Conservation (phyloP, 345 rosid species). For the Xanthoceras sorbifolium region DNA sequence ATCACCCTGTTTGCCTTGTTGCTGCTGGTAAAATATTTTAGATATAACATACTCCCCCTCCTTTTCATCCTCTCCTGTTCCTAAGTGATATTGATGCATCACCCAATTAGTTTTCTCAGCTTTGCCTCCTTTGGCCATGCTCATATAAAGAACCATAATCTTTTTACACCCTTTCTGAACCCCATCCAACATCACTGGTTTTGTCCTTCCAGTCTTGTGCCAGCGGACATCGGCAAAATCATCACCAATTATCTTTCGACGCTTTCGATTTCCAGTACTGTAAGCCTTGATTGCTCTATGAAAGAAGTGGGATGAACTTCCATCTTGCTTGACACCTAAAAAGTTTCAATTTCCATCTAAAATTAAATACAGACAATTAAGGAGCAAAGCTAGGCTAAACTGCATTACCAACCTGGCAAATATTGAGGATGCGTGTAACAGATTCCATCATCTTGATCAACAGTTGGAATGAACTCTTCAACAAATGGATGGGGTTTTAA, state of each 20-base stretch:
- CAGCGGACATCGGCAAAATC: conserved; percentile 87
- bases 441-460: conserved; percentile 84
- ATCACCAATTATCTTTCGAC: conserved; percentile 83
- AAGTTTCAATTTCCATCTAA: neutral
- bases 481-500: conserved; percentile 71
- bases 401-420: conserved; percentile 64
- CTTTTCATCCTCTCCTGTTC: conserved; percentile 85
- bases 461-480: conserved; percentile 78
- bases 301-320: conserved; percentile 78
- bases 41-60: conserved; percentile 85
- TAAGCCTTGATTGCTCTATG: conserved; percentile 89
- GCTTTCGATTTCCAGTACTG: conserved; percentile 88
- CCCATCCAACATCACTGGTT: conserved; percentile 77
- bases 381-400: conserved; percentile 11
- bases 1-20: conserved; percentile 53
- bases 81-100: conserved; percentile 98
- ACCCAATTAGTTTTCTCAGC: conserved; percentile 90
- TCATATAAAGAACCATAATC: conserved; percentile 84
- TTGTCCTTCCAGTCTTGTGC: conserved; percentile 96
- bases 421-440: conserved; percentile 96
- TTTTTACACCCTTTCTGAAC: conserved; percentile 85
- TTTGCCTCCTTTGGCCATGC: conserved; percentile 60
- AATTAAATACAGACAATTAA: conserved; percentile 3
- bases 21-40: conserved; percentile 82
- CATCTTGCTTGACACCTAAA: conserved; percentile 81